A percentile compares a stretch with the other conserved stretches of the same genome.
These are phyloP conservation scores for Cystobasidium sp. DNA, from an alignment of 1,284 basidiomycete species.

Conservation along the genomic window DNA sequence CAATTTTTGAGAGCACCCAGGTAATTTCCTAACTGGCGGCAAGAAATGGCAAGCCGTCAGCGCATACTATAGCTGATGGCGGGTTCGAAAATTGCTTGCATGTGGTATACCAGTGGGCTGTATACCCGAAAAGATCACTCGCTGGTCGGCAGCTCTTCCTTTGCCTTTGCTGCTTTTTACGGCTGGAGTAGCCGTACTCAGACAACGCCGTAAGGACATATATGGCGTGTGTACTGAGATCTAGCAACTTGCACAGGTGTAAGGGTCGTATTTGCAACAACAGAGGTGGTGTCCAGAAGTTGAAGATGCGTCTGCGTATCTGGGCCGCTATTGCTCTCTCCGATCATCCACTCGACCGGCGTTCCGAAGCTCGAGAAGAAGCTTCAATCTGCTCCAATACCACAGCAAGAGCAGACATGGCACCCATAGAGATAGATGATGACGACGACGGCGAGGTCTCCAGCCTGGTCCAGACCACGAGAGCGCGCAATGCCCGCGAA, in stretches of 20 bases:
- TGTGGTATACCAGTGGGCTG: constrained; percentile 85
- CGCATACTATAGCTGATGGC: neutral
- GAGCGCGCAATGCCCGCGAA: neutral
- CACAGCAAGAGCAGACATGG: neutral
- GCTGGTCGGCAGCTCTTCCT: constrained; percentile 12
- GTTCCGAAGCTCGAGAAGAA: too few species aligned
- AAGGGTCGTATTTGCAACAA: too few species aligned
- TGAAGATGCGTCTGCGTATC: too few species aligned
- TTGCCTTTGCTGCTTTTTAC: constrained; percentile 22
- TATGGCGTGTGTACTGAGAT: too few species aligned
- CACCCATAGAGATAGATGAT: neutral
- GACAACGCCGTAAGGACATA: constrained; percentile 3
- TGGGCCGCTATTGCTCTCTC: too few species aligned
- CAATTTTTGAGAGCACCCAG: constrained; percentile 87
- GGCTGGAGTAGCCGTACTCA: constrained; percentile 1
- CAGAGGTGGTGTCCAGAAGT: too few species aligned
- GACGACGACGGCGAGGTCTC: constrained; percentile 3
- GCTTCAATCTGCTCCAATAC: too few species aligned
- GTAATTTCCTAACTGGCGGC: constrained; percentile 82
- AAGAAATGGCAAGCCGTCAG: constrained; percentile 8
- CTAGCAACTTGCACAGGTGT: too few species aligned
- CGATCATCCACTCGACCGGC: too few species aligned
- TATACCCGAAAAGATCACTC: constrained; percentile 75
- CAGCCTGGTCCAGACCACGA: neutral
- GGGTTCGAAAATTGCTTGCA: constrained; percentile 58